A percentile compares a stretch with the other conserved stretches of the same genome.
phyloP scores from a whole-genome alignment of 2,329 filamentous ascomycete genomes.

The Catunica adiposa region DNA sequence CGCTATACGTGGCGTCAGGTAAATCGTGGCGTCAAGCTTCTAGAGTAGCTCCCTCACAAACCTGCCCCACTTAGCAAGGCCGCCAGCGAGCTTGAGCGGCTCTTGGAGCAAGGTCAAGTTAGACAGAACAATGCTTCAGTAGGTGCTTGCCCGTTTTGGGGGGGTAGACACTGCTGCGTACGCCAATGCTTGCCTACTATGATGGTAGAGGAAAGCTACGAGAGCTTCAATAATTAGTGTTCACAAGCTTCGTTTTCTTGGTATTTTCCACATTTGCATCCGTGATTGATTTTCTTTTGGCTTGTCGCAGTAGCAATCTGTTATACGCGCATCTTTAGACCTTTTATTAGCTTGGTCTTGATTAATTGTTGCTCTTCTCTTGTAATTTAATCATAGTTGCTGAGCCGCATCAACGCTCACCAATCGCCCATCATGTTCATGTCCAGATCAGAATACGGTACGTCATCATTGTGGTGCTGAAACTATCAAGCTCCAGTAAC shows the following conservation, averaged over 20 bases:
- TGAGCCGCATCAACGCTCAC: conserved; percentile 3
- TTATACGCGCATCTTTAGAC: neutral
- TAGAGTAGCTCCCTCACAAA: neutral
- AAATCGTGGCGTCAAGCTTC: neutral
- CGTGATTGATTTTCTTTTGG: neutral
- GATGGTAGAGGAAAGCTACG: neutral
- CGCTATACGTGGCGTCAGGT: neutral
- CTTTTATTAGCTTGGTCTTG: neutral
- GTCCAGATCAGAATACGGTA: conserved; percentile 99
- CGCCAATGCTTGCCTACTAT: conserved; percentile 10
- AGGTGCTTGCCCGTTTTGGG: neutral
- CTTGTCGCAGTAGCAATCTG: neutral
- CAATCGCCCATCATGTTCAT: conserved; percentile 70
- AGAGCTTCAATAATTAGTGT: conserved; percentile 3
- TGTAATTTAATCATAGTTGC: neutral
- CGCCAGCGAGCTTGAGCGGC: conserved; percentile 2
- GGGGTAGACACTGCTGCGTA: conserved; percentile 8
- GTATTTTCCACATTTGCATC: too few species aligned
- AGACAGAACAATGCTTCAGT: neutral
- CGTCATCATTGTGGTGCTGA: conserved; percentile 22
- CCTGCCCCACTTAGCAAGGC: conserved; percentile 12
- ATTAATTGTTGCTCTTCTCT: neutral
- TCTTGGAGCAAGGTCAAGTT: neutral
- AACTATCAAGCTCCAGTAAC: neutral
- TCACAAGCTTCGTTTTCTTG: neutral